Conservation (phyloP, 2,329 filamentous ascomycete genomes). For the Aspergillus eucalypticola region DNA sequence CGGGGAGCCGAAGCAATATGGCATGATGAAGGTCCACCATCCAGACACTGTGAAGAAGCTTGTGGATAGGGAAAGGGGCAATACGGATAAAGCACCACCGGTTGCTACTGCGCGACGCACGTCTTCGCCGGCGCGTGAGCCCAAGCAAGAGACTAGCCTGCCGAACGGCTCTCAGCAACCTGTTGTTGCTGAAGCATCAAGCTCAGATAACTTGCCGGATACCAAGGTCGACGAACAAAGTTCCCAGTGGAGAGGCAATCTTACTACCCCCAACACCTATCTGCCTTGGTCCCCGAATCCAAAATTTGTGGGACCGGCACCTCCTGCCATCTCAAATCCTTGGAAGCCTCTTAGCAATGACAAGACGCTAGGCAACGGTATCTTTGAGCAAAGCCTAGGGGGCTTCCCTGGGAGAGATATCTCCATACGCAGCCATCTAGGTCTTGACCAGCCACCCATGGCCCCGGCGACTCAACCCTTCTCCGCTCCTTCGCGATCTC, state of each 20-base stretch:
- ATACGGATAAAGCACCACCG: constrained; percentile 32
- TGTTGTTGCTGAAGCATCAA: constrained; percentile 23
- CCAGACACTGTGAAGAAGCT: constrained; percentile 54
- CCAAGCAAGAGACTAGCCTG: constrained; percentile 25
- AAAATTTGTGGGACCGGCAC: constrained; percentile 33
- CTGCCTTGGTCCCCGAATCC: constrained; percentile 39
- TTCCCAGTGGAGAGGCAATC: constrained; percentile 40
- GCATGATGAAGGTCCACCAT: constrained; percentile 63
- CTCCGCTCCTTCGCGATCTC: constrained; percentile 30
- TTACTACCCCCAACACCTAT: constrained; percentile 40
- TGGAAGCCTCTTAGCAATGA: constrained; percentile 61
- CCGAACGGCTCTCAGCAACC: constrained; percentile 34
- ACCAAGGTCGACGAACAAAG: constrained; percentile 36
- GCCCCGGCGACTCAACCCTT: constrained; percentile 35
- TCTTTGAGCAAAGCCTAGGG: constrained; percentile 58
- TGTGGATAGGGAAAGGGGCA: constrained; percentile 37
- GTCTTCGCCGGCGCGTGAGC: constrained; percentile 35
- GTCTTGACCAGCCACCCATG: constrained; percentile 43
- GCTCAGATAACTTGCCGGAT: constrained; percentile 26
- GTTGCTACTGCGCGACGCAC: constrained; percentile 30
- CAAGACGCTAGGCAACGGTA: constrained; percentile 63
- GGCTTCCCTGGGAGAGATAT: constrained; percentile 50
- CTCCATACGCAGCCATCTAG: constrained; percentile 42
- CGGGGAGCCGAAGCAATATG: constrained; percentile 60
- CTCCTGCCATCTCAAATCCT: constrained; percentile 50